Evolutionary conservation across 805 yeast genomes (phyloP).

Genomic region (Kazachstania africana): DNA sequence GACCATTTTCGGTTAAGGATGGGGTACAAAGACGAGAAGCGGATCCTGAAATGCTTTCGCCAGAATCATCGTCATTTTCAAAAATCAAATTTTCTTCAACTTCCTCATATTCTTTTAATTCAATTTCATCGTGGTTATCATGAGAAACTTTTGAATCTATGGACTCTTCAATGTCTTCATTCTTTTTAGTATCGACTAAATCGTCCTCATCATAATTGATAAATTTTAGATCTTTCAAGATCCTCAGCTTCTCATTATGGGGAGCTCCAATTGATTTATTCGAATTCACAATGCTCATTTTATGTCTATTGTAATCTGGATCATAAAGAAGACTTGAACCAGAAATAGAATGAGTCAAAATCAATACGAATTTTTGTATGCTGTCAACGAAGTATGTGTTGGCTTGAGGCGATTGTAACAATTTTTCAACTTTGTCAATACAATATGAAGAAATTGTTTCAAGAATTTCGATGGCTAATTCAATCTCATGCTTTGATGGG

Average conservation of each 20-base stretch:
- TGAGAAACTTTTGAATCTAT: too few relatives aligned
- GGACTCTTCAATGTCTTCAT: constrained; percentile 25
- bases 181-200: constrained; percentile 26
- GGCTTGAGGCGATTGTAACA: constrained; percentile 16
- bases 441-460: constrained; percentile 35
- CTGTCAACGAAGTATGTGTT: constrained; percentile 34
- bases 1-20: constrained; percentile 17
- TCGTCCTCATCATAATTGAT: constrained; percentile 25
- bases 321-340: constrained; percentile 69
- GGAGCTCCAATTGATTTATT: neutral
- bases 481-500: constrained; percentile 47
- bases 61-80: constrained; percentile 29
- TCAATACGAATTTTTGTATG: constrained; percentile 44
- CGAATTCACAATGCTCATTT: neutral
- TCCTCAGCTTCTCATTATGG: neutral
- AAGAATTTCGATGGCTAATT: constrained; percentile 50
- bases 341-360: constrained; percentile 48
- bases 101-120: constrained; percentile 14
- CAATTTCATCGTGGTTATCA: constrained; percentile 8
- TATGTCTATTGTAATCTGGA: constrained; percentile 48
- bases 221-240: constrained; percentile 25
- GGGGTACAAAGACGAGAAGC: constrained; percentile 29
- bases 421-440: constrained; percentile 31
- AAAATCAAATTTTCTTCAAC: neutral
- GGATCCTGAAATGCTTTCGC: constrained; percentile 29